A percentile compares a stretch with the other conserved stretches of the same genome.
Conservation (phyloP, 768 basidiomycete genomes). For the Melanogaster broomeanus region DNA sequence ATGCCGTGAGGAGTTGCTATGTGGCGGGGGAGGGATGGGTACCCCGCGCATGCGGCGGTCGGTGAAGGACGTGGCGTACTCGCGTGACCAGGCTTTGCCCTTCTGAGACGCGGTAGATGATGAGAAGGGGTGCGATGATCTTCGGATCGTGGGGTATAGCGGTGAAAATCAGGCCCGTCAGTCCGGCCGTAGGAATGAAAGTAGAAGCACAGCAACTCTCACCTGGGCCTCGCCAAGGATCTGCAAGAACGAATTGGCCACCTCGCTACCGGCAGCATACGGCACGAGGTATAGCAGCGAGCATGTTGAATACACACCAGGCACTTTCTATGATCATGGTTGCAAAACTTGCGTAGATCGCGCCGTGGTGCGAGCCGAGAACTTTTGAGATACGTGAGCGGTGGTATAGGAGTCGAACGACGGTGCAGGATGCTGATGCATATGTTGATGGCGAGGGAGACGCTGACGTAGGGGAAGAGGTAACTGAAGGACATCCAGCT, state of each 20-base stretch:
- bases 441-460: slow-evolving; percentile 36
- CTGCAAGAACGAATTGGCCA: slow-evolving; percentile 31
- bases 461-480: slow-evolving; percentile 33
- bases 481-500: slow-evolving; percentile 34
- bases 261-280: slow-evolving; percentile 20
- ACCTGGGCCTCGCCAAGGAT: slow-evolving; percentile 34
- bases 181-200: not conserved
- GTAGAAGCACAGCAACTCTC: not conserved
- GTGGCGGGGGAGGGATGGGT: not conserved
- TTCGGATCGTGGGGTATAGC: slow-evolving; percentile 12
- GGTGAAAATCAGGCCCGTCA: not conserved
- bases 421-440: slow-evolving; percentile 32
- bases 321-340: slow-evolving; percentile 37
- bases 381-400: slow-evolving; percentile 22
- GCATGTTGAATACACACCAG: slow-evolving; percentile 31
- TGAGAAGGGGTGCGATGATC: slow-evolving; percentile 49
- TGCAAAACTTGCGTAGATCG: slow-evolving; percentile 34
- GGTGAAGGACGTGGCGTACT: slow-evolving; percentile 9
- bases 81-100: slow-evolving; percentile 44
- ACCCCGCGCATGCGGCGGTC: slow-evolving; percentile 13
- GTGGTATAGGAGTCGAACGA: slow-evolving; percentile 32
- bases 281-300: slow-evolving; percentile 36
- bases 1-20: not conserved
- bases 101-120: slow-evolving; percentile 48
- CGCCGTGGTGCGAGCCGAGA: slow-evolving; percentile 28